Conservation (phyloP, 169 alveolate species). For the Plasmodium inui region DNA sequence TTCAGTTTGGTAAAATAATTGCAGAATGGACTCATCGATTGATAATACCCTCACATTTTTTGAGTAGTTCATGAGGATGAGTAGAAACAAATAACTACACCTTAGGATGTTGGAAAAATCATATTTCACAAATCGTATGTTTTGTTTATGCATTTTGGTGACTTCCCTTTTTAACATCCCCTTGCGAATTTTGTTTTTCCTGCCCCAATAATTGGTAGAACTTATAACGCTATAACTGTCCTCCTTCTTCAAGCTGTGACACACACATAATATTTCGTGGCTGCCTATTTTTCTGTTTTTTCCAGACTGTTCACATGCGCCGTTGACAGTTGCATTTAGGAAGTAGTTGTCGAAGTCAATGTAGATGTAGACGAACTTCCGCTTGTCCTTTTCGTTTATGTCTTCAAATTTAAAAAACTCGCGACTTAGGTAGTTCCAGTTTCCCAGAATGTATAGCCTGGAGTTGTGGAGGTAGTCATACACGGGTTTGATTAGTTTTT, state of each 20-base stretch:
- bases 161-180: constrained; percentile 63
- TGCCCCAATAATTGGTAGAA: constrained; percentile 69
- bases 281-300: not conserved
- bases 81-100: constrained; percentile 49
- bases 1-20: constrained; percentile 62
- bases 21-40: constrained; percentile 57
- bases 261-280: constrained; percentile 43
- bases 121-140: constrained; percentile 41
- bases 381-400: constrained; percentile 5
- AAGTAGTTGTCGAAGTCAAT: constrained; percentile 68
- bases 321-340: constrained; percentile 62
- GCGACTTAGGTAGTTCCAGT: constrained; percentile 48
- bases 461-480: constrained; percentile 38
- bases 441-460: constrained; percentile 39
- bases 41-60: constrained; percentile 54
- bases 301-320: not conserved
- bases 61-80: constrained; percentile 54
- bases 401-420: constrained; percentile 57
- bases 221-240: constrained; percentile 66
- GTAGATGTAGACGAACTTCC: constrained; percentile 44
- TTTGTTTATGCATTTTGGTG: constrained; percentile 38
- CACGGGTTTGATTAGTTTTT: constrained; percentile 30
- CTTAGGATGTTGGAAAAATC: constrained; percentile 64
- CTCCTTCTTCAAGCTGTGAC: constrained; percentile 65
- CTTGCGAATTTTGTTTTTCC: constrained; percentile 38